phyloP scores from a whole-genome alignment of 2,329 filamentous ascomycete genomes.

The Paecilomyces sp. region DNA sequence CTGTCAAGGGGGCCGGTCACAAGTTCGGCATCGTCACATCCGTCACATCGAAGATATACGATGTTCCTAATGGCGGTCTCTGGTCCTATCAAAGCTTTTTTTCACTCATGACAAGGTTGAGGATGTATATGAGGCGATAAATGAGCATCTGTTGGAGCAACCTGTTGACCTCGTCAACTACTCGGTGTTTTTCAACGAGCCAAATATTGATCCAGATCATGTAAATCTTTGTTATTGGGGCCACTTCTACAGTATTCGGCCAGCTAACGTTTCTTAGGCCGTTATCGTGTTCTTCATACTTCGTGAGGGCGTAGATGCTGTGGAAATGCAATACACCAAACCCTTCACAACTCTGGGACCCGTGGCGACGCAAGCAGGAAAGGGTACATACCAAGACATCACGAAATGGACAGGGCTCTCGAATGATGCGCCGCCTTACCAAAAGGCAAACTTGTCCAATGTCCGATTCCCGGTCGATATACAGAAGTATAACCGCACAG shows the following conservation, averaged over 20 bases:
- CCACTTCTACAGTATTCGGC: not conserved
- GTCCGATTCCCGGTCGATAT: constrained; percentile 42
- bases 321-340: constrained; percentile 35
- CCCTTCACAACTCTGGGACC: constrained; percentile 40
- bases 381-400: constrained; percentile 42
- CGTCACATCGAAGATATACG: constrained; percentile 41
- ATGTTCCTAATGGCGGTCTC: constrained; percentile 22
- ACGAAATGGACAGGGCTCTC: constrained; percentile 38
- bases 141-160: constrained; percentile 41
- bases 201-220: constrained; percentile 16
- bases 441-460: constrained; percentile 35
- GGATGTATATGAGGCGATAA: constrained; percentile 40
- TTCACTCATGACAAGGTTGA: constrained; percentile 46
- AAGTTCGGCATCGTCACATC: constrained; percentile 53
- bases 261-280: constrained; percentile 8
- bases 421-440: constrained; percentile 30
- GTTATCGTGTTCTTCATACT: constrained; percentile 25
- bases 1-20: constrained; percentile 49
- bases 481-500: constrained; percentile 29
- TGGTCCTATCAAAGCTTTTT: constrained; percentile 37
- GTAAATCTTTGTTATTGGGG: constrained; percentile 3
- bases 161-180: constrained; percentile 44
- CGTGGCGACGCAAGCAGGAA: constrained; percentile 19
- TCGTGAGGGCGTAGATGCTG: constrained; percentile 27
- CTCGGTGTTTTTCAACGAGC: constrained; percentile 24